Percentiles rank a stretch among this genome's conserved stretches.
Evolutionary conservation across 2,329 filamentous ascomycete genomes (phyloP).

Genomic region (Curvularia sp.): DNA sequence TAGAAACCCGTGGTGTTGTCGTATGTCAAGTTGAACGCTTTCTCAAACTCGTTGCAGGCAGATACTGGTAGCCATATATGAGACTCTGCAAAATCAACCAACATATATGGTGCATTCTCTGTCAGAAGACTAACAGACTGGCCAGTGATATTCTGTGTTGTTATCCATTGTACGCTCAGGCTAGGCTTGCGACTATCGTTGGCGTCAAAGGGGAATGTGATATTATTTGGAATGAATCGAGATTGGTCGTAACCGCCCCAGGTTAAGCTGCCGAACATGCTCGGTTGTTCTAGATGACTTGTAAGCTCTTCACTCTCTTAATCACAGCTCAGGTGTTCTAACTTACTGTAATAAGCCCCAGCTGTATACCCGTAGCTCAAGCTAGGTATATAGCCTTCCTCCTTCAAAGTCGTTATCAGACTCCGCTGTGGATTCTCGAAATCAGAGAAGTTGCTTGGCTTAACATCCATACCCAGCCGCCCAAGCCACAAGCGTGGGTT

Average conservation of each 20-base stretch:
- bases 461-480: constrained; percentile 52
- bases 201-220: constrained; percentile 11
- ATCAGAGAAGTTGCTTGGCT: constrained; percentile 57
- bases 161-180: not conserved
- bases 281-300: not conserved
- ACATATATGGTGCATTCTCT: constrained; percentile 17
- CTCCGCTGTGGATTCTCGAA: constrained; percentile 33
- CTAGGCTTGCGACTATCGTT: constrained; percentile 23
- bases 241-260: constrained; percentile 50
- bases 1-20: constrained; percentile 45
- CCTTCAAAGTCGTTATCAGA: not conserved
- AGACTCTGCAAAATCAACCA: constrained; percentile 48
- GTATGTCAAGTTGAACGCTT: constrained; percentile 47
- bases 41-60: constrained; percentile 48
- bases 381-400: constrained; percentile 21
- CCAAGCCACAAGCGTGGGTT: constrained; percentile 26
- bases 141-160: not conserved
- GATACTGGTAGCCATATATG: constrained; percentile 48
- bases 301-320: not conserved
- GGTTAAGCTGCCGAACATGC: constrained; percentile 37
- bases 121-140: constrained; percentile 29
- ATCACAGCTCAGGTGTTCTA: not conserved
- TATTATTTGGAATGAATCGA: constrained; percentile 30
- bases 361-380: constrained; percentile 29
- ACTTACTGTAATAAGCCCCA: constrained; percentile 30